Conservation (phyloP, 371 early-diverging fungal species). For the Mortierella sp. region DNA sequence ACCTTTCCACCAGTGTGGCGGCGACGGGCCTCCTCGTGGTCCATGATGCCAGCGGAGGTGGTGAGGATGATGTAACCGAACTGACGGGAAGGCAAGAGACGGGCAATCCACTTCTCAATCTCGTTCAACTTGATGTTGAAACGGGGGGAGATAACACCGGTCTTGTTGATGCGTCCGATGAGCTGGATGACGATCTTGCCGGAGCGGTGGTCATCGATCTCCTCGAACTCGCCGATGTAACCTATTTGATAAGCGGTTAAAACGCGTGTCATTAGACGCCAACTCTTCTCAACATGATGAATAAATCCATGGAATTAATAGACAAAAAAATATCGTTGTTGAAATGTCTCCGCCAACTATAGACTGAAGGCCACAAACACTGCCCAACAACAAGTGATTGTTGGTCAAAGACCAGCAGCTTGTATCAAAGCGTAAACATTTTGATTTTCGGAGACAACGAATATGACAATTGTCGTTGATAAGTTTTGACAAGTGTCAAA, state of each 20-base stretch:
- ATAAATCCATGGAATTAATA: background rate
- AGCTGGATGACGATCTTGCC: conserved; percentile 99
- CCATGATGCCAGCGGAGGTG: conserved; percentile 99
- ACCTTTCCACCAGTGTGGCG: conserved; percentile 99
- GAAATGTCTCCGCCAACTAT: conserved; percentile 6
- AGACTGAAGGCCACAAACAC: conserved; percentile 6
- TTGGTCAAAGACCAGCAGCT: conserved; percentile 3
- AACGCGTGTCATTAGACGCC: background rate
- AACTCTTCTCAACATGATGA: background rate
- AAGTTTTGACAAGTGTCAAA: background rate
- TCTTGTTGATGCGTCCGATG: conserved; percentile 99
- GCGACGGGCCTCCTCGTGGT: conserved; percentile 99
- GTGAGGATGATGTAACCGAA: conserved; percentile 98
- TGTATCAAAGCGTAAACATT: conserved; percentile 7
- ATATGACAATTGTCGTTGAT: background rate
- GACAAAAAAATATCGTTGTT: background rate
- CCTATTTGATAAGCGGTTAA: conserved; percentile 66
- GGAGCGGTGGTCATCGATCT: conserved; percentile 98
- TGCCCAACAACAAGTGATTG: background rate
- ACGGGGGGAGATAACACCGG: conserved; percentile 99
- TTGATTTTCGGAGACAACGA: background rate
- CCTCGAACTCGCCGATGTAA: conserved; percentile 99
- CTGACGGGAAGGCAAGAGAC: conserved; percentile 99
- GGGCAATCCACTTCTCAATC: conserved; percentile 98
- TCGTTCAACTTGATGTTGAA: conserved; percentile 97